These are phyloP conservation scores for Blastobotrys serpentis DNA, from an alignment of 1,139 yeast species.

Conservation along the genomic window DNA sequence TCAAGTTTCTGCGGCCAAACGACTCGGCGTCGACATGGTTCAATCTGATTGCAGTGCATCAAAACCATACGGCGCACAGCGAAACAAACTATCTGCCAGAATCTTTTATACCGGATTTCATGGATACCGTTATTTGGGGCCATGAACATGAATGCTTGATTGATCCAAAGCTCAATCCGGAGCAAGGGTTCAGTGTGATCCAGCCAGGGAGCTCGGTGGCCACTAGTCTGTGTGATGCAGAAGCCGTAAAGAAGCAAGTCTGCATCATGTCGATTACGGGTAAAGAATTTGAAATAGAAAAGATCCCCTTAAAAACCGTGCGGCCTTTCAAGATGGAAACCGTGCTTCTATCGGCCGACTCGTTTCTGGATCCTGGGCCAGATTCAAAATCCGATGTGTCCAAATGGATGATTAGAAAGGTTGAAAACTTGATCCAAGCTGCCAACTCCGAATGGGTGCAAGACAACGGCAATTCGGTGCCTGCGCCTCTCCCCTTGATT, in stretches of 20 bases:
- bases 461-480: conserved; percentile 27
- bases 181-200: conserved; percentile 70
- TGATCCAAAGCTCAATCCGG: conserved; percentile 62
- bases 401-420: conserved; percentile 57
- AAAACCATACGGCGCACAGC: conserved; percentile 76
- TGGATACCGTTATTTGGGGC: conserved; percentile 91
- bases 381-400: conserved; percentile 64
- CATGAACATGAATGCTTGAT: conserved; percentile 96
- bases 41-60: conserved; percentile 87
- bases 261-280: conserved; percentile 67
- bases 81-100: conserved; percentile 85
- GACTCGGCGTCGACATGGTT: conserved; percentile 63
- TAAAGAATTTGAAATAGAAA: conserved; percentile 58
- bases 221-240: conserved; percentile 86
- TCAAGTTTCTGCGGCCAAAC: conserved; percentile 73
- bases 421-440: conserved; percentile 61
- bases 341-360: conserved; percentile 52
- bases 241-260: conserved; percentile 69
- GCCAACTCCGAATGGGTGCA: conserved; percentile 55
- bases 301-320: conserved; percentile 67
- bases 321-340: conserved; percentile 81
- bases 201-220: conserved; percentile 97
- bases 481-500: conserved; percentile 69
- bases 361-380: conserved; percentile 59
- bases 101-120: conserved; percentile 71